Evolutionary conservation across 352 stramenopile genomes (phyloP).

Genomic region (Phytopythium montanum): DNA sequence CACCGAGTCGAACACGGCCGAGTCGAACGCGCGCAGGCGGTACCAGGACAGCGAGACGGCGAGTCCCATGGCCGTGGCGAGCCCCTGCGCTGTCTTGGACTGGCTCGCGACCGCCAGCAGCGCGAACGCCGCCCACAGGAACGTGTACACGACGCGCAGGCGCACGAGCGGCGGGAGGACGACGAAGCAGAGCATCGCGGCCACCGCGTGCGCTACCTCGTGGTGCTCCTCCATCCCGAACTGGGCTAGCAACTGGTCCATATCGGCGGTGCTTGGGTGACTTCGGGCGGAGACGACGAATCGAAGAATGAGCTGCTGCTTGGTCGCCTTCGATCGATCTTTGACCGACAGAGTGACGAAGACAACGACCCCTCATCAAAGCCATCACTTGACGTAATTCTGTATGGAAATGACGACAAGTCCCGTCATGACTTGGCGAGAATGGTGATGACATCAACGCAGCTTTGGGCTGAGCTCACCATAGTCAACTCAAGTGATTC

Average conservation of each 20-base stretch:
- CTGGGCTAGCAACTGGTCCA: slow-evolving; percentile 3
- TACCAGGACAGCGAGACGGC: slow-evolving; percentile 36
- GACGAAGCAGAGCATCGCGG: slow-evolving; percentile 13
- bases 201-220: slow-evolving; percentile 14
- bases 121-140: slow-evolving; percentile 22
- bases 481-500: slow-evolving; percentile 5
- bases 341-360: background rate
- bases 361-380: background rate
- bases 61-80: slow-evolving; percentile 24
- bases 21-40: slow-evolving; percentile 24
- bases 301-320: slow-evolving; percentile 3
- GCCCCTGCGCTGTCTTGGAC: slow-evolving; percentile 17
- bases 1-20: slow-evolving; percentile 25
- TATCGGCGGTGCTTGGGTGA: background rate
- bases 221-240: slow-evolving; percentile 2
- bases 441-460: slow-evolving; percentile 3
- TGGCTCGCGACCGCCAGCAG: slow-evolving; percentile 19
- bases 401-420: slow-evolving; percentile 3
- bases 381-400: background rate
- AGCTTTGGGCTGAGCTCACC: background rate
- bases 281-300: background rate
- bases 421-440: background rate
- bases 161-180: slow-evolving; percentile 20
- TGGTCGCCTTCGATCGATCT: background rate
- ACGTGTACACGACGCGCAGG: slow-evolving; percentile 20